Conservation (phyloP, 768 basidiomycete species). For the Cyathus striatus region DNA sequence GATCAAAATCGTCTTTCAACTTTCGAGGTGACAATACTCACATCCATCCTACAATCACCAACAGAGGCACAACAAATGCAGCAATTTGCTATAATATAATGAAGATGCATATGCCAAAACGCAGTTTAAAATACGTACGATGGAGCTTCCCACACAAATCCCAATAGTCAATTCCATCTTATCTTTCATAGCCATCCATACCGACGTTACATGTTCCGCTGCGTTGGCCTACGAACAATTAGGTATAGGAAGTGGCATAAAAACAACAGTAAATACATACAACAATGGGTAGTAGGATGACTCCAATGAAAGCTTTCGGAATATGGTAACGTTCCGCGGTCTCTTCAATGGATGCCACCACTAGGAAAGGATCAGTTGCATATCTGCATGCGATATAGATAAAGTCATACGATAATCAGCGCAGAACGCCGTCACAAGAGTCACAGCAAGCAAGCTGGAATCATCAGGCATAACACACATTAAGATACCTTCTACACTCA, state of each 20-base stretch:
- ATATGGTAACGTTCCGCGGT: constrained; percentile 77
- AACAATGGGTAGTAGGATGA: constrained; percentile 85
- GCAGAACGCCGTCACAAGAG: constrained; percentile 81
- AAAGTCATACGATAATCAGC: constrained; percentile 72
- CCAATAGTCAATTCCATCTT: constrained; percentile 66
- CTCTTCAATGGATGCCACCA: constrained; percentile 91
- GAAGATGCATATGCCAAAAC: background rate
- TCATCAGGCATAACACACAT: too few species aligned
- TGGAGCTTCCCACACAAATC: constrained; percentile 78
- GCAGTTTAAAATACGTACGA: constrained; percentile 39
- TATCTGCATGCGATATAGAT: background rate
- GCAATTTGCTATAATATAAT: constrained; percentile 65
- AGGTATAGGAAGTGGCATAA: background rate
- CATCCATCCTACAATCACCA: constrained; percentile 89
- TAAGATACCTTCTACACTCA: constrained; percentile 35
- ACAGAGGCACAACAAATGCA: constrained; percentile 77
- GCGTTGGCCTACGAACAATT: constrained; percentile 54
- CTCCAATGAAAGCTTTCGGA: constrained; percentile 80
- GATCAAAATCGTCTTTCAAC: constrained; percentile 4
- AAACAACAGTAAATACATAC: constrained; percentile 32
- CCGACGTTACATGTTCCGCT: constrained; percentile 80
- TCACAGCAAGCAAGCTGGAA: constrained; percentile 61
- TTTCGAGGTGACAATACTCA: constrained; percentile 29
- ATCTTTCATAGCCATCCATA: constrained; percentile 85
- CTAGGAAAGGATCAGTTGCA: constrained; percentile 28